Percentiles rank a stretch among this genome's conserved stretches.
Conservation (phyloP, 495 filamentous ascomycete genomes). For the Daldinia caldariorum region DNA sequence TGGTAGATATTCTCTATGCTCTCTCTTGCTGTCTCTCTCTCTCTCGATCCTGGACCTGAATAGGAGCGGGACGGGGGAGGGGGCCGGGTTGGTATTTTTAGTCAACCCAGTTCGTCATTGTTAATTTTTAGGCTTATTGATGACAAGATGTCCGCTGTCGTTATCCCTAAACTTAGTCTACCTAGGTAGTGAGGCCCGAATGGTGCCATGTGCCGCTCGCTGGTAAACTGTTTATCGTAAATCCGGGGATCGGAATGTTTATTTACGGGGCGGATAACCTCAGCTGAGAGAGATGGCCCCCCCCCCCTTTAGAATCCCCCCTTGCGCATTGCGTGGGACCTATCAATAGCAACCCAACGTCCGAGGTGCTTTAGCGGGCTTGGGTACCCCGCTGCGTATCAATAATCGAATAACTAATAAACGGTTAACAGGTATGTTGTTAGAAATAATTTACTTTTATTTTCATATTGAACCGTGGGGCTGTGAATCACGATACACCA, state of each 20-base stretch:
- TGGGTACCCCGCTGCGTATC: not conserved
- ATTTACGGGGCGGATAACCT: slow-evolving; percentile 39
- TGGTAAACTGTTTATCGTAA: slow-evolving; percentile 43
- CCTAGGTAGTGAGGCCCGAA: slow-evolving; percentile 23
- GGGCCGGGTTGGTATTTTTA: slow-evolving; percentile 12
- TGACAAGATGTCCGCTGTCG: slow-evolving; percentile 14
- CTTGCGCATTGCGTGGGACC: slow-evolving; percentile 17
- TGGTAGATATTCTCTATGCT: not conserved
- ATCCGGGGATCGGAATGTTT: slow-evolving; percentile 47
- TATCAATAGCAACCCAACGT: slow-evolving; percentile 13
- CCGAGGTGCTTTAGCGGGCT: not conserved
- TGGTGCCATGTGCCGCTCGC: slow-evolving; percentile 35
- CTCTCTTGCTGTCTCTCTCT: not conserved
- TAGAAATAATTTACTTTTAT: not conserved
- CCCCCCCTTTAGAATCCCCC: not conserved
- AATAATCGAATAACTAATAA: slow-evolving; percentile 1
- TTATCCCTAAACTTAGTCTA: slow-evolving; percentile 27
- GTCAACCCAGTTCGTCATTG: slow-evolving; percentile 24
- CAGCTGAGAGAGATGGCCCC: slow-evolving; percentile 20
- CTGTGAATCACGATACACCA: not conserved
- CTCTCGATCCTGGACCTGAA: slow-evolving; percentile 13
- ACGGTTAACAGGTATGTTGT: not conserved
- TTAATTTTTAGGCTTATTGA: slow-evolving; percentile 1
- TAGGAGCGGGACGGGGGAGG: not conserved
- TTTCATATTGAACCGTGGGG: not conserved